These are phyloP conservation scores for Exophiala mesophila DNA, from an alignment of 2,329 filamentous ascomycete genomes.

Conservation along the genomic window DNA sequence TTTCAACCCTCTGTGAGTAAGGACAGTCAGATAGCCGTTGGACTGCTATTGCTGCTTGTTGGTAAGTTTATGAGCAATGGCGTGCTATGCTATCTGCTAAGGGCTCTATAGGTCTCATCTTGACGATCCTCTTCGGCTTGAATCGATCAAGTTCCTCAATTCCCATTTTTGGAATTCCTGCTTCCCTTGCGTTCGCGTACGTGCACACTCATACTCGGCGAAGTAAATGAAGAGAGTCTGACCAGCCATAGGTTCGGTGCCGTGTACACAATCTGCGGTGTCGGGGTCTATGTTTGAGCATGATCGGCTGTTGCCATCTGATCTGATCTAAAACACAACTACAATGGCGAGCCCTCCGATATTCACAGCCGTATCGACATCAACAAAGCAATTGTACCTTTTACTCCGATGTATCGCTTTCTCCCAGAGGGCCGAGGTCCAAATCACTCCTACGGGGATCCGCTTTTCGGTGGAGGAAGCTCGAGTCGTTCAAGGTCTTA, in stretches of 20 bases:
- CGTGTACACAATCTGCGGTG: constrained; percentile 98
- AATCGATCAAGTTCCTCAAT: constrained; percentile 79
- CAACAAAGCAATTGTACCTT: constrained; percentile 55
- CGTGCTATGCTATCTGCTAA: constrained; percentile 1
- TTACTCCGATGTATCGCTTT: constrained; percentile 60
- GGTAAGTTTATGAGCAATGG: constrained; percentile 40
- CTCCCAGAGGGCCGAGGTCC: constrained; percentile 56
- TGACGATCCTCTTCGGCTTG: constrained; percentile 76
- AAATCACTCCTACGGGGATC: constrained; percentile 79
- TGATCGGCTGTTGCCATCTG: constrained; percentile 8
- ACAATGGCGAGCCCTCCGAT: constrained; percentile 38
- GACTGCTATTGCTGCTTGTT: constrained; percentile 66
- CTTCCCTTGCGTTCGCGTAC: constrained; percentile 85
- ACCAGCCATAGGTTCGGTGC: constrained; percentile 67
- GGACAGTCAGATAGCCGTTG: constrained; percentile 75
- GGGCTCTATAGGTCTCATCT: constrained; percentile 51
- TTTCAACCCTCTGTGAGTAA: constrained; percentile 78
- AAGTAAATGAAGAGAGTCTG: no score
- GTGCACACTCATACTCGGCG: no score
- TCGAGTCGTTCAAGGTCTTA: constrained; percentile 83
- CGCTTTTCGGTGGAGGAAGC: constrained; percentile 84
- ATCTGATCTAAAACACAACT: constrained; percentile 3
- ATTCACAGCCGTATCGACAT: constrained; percentile 58
- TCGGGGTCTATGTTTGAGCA: constrained; percentile 89
- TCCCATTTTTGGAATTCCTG: constrained; percentile 73